phyloP scores from a whole-genome alignment of 306 rosid species.

The Cucurbita ficifolia region DNA sequence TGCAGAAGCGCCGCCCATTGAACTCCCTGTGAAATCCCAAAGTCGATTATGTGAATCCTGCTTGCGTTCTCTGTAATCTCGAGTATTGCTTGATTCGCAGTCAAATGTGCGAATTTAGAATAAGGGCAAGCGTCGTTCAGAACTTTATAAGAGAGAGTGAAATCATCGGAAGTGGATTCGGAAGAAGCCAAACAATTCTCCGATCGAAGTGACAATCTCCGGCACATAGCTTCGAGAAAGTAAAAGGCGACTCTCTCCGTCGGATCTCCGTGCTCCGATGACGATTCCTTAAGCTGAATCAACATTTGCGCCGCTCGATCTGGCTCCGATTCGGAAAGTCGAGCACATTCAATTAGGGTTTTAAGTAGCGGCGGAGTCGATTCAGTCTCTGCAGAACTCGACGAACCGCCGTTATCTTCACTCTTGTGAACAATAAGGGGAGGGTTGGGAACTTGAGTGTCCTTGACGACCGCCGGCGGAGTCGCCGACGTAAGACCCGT shows the following conservation, averaged over 20 bases:
- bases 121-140: slow-evolving; percentile 89
- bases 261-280: slow-evolving; percentile 70
- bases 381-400: slow-evolving; percentile 30
- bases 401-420: slow-evolving; percentile 18
- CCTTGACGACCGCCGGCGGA: slow-evolving; percentile 16
- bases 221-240: slow-evolving; percentile 49
- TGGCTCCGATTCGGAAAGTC: slow-evolving; percentile 31
- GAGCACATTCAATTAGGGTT: slow-evolving; percentile 52
- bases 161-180: slow-evolving; percentile 37
- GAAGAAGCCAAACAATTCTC: slow-evolving; percentile 7
- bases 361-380: slow-evolving; percentile 57
- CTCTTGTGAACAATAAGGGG: slow-evolving; percentile 1
- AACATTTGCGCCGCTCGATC: slow-evolving; percentile 49
- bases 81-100: slow-evolving; percentile 86
- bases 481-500: slow-evolving; percentile 18
- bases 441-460: slow-evolving; percentile 11
- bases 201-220: slow-evolving; percentile 16
- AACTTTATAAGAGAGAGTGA: slow-evolving; percentile 64
- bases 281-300: slow-evolving; percentile 31
- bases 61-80: slow-evolving; percentile 59
- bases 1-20: slow-evolving; percentile 93
- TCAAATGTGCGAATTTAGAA: slow-evolving; percentile 82
- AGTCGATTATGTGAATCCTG: slow-evolving; percentile 74
- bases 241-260: slow-evolving; percentile 48
- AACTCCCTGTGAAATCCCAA: slow-evolving; percentile 83